phyloP scores from a whole-genome alignment of 2,329 filamentous ascomycete genomes.

The Monosporascus ibericus region DNA sequence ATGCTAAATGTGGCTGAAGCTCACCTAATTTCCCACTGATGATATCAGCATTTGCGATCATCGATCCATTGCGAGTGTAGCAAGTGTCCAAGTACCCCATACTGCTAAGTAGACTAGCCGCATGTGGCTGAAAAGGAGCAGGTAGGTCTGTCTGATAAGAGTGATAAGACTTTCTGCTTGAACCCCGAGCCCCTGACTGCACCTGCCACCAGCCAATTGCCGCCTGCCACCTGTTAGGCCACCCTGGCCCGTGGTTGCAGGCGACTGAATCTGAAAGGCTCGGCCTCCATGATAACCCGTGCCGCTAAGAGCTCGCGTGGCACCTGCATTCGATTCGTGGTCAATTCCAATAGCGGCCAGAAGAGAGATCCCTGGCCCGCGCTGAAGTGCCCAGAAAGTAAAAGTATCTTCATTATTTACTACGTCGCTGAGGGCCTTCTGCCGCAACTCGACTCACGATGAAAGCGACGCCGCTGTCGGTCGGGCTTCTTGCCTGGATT shows the following conservation, averaged over 20 bases:
- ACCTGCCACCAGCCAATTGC: too few species aligned
- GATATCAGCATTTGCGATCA: background rate
- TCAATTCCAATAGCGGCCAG: background rate
- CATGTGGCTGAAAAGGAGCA: too few species aligned
- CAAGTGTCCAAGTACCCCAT: too few species aligned
- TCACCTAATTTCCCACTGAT: conserved; percentile 2
- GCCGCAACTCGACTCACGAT: conserved; percentile 37
- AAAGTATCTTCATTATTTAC: conserved; percentile 6
- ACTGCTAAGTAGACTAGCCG: too few species aligned
- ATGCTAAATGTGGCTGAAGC: conserved; percentile 5
- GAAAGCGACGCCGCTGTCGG: conserved; percentile 57
- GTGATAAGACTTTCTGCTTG: too few species aligned
- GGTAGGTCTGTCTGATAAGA: too few species aligned
- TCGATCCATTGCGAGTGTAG: background rate
- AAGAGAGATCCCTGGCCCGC: background rate
- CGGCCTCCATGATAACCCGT: background rate
- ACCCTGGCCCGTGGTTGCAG: background rate
- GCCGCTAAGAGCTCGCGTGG: background rate
- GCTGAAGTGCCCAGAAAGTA: conserved; percentile 16
- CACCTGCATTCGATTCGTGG: background rate
- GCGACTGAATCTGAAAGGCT: background rate
- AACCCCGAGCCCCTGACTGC: too few species aligned
- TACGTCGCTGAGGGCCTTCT: background rate
- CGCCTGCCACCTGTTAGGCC: too few species aligned
- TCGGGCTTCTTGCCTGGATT: conserved; percentile 66